Evolutionary conservation across 768 basidiomycete species (phyloP), one percentile per base, ranked within the genome.

Genomic region (Termitomyces sp.): DNA sequence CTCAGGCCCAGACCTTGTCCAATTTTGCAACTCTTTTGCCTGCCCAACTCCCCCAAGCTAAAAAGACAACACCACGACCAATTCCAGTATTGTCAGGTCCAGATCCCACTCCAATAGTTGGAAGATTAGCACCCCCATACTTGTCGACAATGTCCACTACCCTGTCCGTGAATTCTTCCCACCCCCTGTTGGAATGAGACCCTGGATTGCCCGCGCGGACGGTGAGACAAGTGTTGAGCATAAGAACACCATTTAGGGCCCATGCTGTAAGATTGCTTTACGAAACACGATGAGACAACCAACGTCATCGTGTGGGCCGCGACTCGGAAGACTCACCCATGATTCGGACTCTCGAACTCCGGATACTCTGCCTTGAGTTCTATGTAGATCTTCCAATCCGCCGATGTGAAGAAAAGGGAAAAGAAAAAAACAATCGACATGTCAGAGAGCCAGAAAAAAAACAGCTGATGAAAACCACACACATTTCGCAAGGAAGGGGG

Each of bases 191-290:
- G 40, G 86, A 82, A 72, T 97, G 95, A 52, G 93, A 94, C 37
- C 83, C 90, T 18, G 95, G 84, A 55, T 81, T 64, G 56, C 81
- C 80, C 0, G 89, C 88, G 54, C 84, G 82, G 39, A 97, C 95
- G 2, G 95, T 96, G 49, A 98, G 79, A 58, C 87, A 89, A n/a
- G 93, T 91, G 75, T 97, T 98, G 47, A 97, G 82, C 71, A 96
- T 82, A 59, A 97, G 78, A 40, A 98, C 95, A 51, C 95, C 95
- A 57, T 88, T 87, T 59, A 84, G 76, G 1, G 94, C 92, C 89
- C 93, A 94, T 20, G 78, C 71, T 6, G 84, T 82, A 44, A 98
- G 79, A 67, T 93, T 91, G 56, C 95, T 94, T 65, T 34, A 60
- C 33, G 51, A 44, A 49, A 55, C 36, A 39, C 55, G 20, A 39